Base-by-base conservation (phyloP, 352 stramenopile species). In the Blastocystis sp. region DNA sequence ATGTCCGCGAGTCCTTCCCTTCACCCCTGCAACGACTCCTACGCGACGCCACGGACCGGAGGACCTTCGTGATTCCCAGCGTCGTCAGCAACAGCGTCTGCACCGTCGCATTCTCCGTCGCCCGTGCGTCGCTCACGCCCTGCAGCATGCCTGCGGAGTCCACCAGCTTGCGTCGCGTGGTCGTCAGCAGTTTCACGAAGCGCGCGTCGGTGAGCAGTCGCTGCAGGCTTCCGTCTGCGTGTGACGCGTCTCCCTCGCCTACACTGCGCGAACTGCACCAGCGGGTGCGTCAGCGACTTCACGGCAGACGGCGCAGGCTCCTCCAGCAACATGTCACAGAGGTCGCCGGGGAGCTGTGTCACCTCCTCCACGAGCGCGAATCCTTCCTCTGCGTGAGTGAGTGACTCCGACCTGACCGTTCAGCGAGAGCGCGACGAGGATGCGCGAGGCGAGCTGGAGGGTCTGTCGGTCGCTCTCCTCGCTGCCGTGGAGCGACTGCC, bases 241-340 rank as follows among this genome's bases (percentile, higher is more conserved):
- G 8, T 64, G 40, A 40, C 32, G 34, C 27, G 27, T 4, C 9
- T 27, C 27, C n/a, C 8, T 42, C 4, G 3, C 2, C 24, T 34
- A 81, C 69, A 64, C 24, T 57, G 46, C 24, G 69, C 69, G 24
- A 49, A 64, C 7, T 64, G 69, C 36, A 36, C 32, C 44, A 81
- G 36, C 11, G 56, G 27, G 6, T n/a, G n/a, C n/a, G n/a, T n/a
- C n/a, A n/a, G n/a, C n/a, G n/a, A n/a, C n/a, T n/a, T n/a, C n/a
- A n/a, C n/a, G n/a, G n/a, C n/a, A n/a, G n/a, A n/a, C n/a, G n/a
- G n/a, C n/a, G n/a, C n/a, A n/a, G 29, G 44, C 21, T 40, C 24
- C 6, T 48, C 4, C 1, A 65, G 16, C 40, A 81, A 44, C 8
- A 65, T 8, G 8, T 63, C 48, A 42, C 46, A 81, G n/a, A 81